Evolutionary conservation across 805 yeast genomes (phyloP), one percentile per base, ranked within the genome.

Genomic region (Candida krabiensis): DNA sequence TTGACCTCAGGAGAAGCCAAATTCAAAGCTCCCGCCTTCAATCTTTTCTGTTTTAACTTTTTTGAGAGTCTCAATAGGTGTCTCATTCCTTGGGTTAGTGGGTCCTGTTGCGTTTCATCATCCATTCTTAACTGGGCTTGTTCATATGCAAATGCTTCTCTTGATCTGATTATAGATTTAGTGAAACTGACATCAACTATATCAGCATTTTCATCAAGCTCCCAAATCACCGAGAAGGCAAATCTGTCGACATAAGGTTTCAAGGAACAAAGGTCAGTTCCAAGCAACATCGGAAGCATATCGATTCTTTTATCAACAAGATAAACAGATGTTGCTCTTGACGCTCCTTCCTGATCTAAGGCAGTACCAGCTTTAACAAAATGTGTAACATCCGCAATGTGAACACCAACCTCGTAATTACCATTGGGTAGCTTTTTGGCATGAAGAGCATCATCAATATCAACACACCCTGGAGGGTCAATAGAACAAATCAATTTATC

Each of bases 391-490:
- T 93, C 99, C 8, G 99, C 99, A 68, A 93, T 93, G 58, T 93
- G 99, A 21, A 93, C 99, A 56, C 99, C 99, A 40, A 93, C 96
- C 61, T 93, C 96, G 70, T 77, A 89, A 59, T 91, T 87, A 0
- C 99, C 99, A 60, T 93, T 93, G 2, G 96, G 89, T 34, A 93
- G 71, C 37, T 60, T 59, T 46, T 75, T 69, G 0, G 98, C 98
- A 58, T 93, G 99, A 33, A 93, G 70, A 1, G 99, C 99, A 69
- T 93, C 96, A 69, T 93, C 99, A 55, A 93, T 93, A 77, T 93
- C 99, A 49, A 90, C 97, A 79, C 98, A 91, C 21, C 85, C 83
- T 2, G 97, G 97, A 8, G 99, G 99, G 71, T 93, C 99, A 52
- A 93, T 93, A 17, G 96, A 85, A 61, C 99, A 93, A 28, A 93